These are phyloP conservation scores for Biscutella laevigata DNA, from an alignment of 441 rosid genomes.

Conservation along the genomic window DNA sequence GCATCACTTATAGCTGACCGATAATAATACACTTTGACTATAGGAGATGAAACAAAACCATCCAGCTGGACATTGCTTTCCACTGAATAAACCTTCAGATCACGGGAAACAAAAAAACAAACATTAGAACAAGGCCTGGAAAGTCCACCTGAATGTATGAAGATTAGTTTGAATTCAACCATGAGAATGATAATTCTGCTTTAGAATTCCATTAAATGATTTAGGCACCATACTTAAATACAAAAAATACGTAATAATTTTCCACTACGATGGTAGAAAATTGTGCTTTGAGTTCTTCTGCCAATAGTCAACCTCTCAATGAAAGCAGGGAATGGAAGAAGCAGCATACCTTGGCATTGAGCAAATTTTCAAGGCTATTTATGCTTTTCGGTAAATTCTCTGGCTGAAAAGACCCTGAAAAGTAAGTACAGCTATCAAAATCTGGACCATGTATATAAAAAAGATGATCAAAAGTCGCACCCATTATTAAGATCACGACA, in stretches of 20 bases:
- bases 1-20: conserved; percentile 35
- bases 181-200: conserved; percentile 3
- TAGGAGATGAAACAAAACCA: conserved; percentile 62
- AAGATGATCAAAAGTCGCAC: conserved; percentile 14
- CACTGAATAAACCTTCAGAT: conserved; percentile 65
- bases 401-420: conserved; percentile 75
- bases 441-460: not conserved
- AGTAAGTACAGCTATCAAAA: conserved; percentile 16
- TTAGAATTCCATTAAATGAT: conserved; percentile 8
- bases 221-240: conserved; percentile 12
- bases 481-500: not conserved
- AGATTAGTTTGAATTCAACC: not conserved
- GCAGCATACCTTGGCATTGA: conserved; percentile 77
- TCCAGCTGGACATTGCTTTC: conserved; percentile 59
- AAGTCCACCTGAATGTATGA: conserved; percentile 3
- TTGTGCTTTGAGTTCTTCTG: not conserved
- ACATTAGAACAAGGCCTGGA: conserved; percentile 5
- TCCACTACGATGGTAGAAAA: not conserved
- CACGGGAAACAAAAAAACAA: conserved; percentile 6
- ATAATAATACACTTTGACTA: conserved; percentile 51
- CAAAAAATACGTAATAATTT: no score
- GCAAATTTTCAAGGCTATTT: conserved; percentile 83
- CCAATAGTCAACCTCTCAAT: conserved; percentile 12
- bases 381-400: conserved; percentile 68
- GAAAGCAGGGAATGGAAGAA: conserved; percentile 3